Base-by-base conservation (phyloP, 164 flowering plant species). In the Magnolia sinica region DNA sequence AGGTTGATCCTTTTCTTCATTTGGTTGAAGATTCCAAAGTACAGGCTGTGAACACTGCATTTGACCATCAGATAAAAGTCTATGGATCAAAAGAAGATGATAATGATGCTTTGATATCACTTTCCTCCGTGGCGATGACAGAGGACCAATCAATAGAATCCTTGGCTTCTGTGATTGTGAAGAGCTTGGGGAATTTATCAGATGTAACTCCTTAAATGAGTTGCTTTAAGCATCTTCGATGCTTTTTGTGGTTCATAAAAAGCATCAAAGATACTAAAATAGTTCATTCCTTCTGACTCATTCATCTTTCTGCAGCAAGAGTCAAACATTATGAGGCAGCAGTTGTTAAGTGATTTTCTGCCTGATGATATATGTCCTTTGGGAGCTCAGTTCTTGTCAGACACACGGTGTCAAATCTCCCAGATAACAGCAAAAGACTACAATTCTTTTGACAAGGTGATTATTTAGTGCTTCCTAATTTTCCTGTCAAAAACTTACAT, bases 41-140 rank as follows among this genome's bases (percentile, higher is more conserved):
- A 73, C 83, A 88, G 82, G 94, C 91, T 45, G 83, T 37, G 45
- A 37, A 37, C 45, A 37, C n/a, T 70, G 85, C 76, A 72, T 74
- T 84, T 51, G 78, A 72, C 37, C 79, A 37, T 37, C 45, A 64
- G 1, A 50, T 64, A 58, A 83, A 64, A 76, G 66, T 45, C 74
- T 92, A 88, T 80, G 98, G 98, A 70, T 90, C 92, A 3, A 84
- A 86, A 77, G 98, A 89, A 79, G 98, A 93, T 84, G 90, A 93
- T 76, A 76, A 11, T 79, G 80, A 81, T 78, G 98, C 98, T 49
- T 51, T 77, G 51, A 82, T 82, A 52, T 86, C 87, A 81, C 93
- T 95, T 76, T 87, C 91, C 49, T 86, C 87, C 58, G 79, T 93
- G 52, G 76, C 79, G 76, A 61, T 87, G 63, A 78, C 83, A 6